Evolutionary conservation across 345 rosid species (phyloP).

Genomic region (Eucalyptus tenuipes): DNA sequence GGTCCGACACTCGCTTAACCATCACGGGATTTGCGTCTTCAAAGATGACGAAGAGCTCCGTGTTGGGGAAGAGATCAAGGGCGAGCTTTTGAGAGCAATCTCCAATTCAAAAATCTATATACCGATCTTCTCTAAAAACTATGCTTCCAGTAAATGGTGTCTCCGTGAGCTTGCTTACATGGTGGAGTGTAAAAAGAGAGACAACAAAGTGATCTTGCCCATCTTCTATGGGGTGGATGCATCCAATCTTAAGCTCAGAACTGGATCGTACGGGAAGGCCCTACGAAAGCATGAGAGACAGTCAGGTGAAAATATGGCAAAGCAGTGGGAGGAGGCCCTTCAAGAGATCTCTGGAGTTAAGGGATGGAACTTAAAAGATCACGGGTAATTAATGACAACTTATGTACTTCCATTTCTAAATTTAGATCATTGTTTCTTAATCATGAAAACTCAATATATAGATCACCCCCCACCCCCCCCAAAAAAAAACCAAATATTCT

Average conservation of each 20-base stretch:
- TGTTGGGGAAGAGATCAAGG: background rate
- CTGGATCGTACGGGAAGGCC: background rate
- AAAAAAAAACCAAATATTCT: background rate
- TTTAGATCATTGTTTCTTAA: background rate
- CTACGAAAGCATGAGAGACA: background rate
- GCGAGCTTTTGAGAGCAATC: background rate
- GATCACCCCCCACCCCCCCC: background rate
- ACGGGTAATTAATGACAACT: background rate
- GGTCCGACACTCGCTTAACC: background rate
- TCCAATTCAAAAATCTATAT: background rate
- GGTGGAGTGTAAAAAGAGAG: background rate
- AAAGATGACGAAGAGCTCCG: background rate
- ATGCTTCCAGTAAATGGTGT: background rate
- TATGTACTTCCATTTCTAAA: background rate
- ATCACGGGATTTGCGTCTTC: background rate
- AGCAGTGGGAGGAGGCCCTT: background rate
- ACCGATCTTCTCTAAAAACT: background rate
- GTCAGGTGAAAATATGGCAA: rapidly evolving
- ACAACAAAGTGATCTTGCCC: background rate
- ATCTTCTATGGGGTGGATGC: background rate
- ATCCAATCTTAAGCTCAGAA: background rate
- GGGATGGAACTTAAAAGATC: background rate
- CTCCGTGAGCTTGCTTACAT: background rate
- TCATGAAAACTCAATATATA: background rate
- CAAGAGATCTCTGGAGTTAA: background rate